Conservation (phyloP, 768 basidiomycete species). For the Termitomyces sp. region DNA sequence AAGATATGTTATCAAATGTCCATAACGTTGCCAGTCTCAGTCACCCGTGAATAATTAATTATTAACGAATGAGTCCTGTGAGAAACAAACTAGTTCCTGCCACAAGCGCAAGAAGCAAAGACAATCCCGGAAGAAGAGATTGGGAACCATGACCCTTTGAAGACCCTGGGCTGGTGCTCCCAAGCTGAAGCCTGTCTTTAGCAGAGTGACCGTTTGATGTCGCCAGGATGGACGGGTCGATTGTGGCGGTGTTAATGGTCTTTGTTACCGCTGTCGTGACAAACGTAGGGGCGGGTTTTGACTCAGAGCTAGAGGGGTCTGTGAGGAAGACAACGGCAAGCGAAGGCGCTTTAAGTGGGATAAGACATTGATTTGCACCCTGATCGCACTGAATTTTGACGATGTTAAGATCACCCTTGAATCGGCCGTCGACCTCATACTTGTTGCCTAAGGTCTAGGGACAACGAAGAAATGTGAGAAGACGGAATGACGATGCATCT, state of each 20-base stretch:
- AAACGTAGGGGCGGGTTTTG: constrained; percentile 39
- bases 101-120: background rate
- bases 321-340: constrained; percentile 75
- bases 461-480: background rate
- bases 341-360: constrained; percentile 67
- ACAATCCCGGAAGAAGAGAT: background rate
- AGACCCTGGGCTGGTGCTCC: constrained; percentile 27
- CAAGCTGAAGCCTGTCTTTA: constrained; percentile 18
- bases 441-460: constrained; percentile 58
- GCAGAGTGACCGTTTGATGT: constrained; percentile 44
- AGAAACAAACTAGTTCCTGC: background rate
- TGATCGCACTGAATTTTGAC: constrained; percentile 59
- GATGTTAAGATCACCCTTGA: constrained; percentile 51
- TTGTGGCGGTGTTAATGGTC: constrained; percentile 45
- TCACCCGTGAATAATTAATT: constrained; percentile 23
- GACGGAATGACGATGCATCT: background rate
- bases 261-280: constrained; percentile 55
- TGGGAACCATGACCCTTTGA: background rate
- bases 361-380: constrained; percentile 46
- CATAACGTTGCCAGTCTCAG: background rate
- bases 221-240: constrained; percentile 50
- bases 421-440: constrained; percentile 66
- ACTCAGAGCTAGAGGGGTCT: constrained; percentile 22
- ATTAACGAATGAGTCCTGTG: constrained; percentile 28
- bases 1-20: background rate